These are phyloP conservation scores for Vitis amurensis DNA, from an alignment of 164 flowering plant genomes.

Conservation along the genomic window DNA sequence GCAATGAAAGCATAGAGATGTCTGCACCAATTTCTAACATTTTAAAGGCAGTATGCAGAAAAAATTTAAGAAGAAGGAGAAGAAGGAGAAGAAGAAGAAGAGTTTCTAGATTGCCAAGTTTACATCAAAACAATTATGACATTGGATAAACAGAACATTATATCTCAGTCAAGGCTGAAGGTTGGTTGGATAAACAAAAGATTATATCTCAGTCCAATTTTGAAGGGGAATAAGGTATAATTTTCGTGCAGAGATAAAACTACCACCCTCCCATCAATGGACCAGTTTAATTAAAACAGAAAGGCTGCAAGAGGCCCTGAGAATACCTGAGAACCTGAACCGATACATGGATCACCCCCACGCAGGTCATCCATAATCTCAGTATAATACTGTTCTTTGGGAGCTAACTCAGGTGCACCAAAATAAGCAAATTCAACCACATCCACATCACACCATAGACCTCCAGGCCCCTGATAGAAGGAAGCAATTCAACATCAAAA, in stretches of 20 bases:
- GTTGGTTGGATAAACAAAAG: no score
- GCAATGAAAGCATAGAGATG: background rate
- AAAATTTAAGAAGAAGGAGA: background rate
- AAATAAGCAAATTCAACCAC: conserved; percentile 75
- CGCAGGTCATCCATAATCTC: conserved; percentile 73
- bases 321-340: conserved; percentile 79
- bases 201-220: background rate
- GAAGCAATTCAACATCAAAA: background rate
- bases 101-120: no score
- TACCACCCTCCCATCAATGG: background rate
- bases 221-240: background rate
- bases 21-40: background rate
- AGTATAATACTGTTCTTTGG: conserved; percentile 71
- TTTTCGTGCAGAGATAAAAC: background rate
- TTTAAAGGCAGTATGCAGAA: background rate
- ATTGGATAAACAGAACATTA: no score
- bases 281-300: background rate
- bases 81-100: no score
- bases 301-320: conserved; percentile 2
- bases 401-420: conserved; percentile 71
- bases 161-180: no score
- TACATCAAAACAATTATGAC: no score
- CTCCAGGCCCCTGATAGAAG: conserved; percentile 67
- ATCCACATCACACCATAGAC: conserved; percentile 86
- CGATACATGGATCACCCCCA: conserved; percentile 67